These are phyloP conservation scores for Mucor racemosus DNA, from an alignment of 371 early-diverging fungal genomes.

Conservation along the genomic window DNA sequence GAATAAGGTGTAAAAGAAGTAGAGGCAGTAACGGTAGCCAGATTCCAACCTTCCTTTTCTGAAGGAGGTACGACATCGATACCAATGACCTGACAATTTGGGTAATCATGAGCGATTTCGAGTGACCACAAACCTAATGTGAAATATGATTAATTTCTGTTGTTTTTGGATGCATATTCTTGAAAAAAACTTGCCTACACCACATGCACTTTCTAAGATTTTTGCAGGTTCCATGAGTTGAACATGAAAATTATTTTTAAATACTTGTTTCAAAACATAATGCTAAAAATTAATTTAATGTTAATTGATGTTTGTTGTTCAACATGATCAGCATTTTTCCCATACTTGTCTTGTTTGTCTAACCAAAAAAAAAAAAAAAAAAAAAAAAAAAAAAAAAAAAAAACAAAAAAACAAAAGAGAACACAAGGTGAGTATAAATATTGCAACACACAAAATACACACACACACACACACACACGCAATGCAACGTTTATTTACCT, in stretches of 20 bases:
- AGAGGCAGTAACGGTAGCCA: background rate
- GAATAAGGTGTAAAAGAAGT: background rate
- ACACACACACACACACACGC: background rate
- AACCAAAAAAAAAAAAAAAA: conserved; percentile 6
- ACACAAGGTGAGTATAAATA: background rate
- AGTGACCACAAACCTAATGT: conserved; percentile 55
- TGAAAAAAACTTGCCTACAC: conserved; percentile 21
- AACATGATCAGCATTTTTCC: conserved; percentile 1
- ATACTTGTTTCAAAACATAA: conserved; percentile 35
- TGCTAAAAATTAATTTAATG: conserved; percentile 13
- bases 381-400: background rate
- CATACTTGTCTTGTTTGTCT: conserved; percentile 41
- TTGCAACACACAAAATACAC: background rate
- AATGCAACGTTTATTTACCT: conserved; percentile 19
- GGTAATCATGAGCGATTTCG: conserved; percentile 61
- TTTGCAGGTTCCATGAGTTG: conserved; percentile 11
- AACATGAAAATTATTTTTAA: conserved; percentile 29
- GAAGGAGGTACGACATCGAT: conserved; percentile 39
- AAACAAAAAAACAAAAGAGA: background rate
- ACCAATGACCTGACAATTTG: conserved; percentile 36
- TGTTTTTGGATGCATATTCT: background rate
- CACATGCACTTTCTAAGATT: conserved; percentile 34
- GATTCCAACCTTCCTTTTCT: conserved; percentile 24
- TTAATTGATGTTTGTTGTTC: background rate
- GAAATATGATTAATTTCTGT: background rate